Conservation (phyloP, 2,329 filamentous ascomycete species). For the Cladosporium sp. region DNA sequence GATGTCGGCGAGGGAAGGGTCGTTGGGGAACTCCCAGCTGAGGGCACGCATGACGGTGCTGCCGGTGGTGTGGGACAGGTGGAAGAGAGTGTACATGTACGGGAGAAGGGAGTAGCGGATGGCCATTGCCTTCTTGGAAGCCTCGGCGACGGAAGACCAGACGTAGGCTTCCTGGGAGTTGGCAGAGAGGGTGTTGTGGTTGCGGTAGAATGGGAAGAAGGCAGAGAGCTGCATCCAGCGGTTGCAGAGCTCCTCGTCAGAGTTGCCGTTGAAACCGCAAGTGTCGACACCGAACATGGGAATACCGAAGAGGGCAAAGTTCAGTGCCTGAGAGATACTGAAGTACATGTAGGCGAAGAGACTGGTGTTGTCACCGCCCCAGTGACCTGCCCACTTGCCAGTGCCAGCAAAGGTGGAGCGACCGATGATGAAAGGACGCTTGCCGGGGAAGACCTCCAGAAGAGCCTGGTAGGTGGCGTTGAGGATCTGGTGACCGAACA, state of each 20-base stretch:
- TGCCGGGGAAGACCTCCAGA: slow-evolving; percentile 57
- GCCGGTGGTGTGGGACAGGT: slow-evolving; percentile 61
- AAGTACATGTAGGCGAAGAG: slow-evolving; percentile 71
- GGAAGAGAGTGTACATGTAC: slow-evolving; percentile 72
- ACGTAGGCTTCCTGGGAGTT: slow-evolving; percentile 66
- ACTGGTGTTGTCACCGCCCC: slow-evolving; percentile 70
- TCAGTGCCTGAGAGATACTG: slow-evolving; percentile 72
- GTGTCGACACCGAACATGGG: slow-evolving; percentile 72
- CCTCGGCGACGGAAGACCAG: slow-evolving; percentile 63
- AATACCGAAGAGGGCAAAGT: slow-evolving; percentile 69
- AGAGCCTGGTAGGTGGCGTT: slow-evolving; percentile 74
- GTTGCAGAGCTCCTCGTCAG: slow-evolving; percentile 65
- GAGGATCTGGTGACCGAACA: slow-evolving; percentile 71
- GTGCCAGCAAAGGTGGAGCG: slow-evolving; percentile 76
- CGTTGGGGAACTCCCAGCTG: slow-evolving; percentile 69
- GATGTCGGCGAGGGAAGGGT: slow-evolving; percentile 61
- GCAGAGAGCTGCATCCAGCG: slow-evolving; percentile 63
- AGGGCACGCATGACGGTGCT: slow-evolving; percentile 69
- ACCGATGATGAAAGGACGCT: slow-evolving; percentile 79
- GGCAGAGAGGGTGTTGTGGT: slow-evolving; percentile 64
- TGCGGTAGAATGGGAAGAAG: slow-evolving; percentile 76
- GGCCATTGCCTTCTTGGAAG: slow-evolving; percentile 62
- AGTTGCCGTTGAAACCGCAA: slow-evolving; percentile 67
- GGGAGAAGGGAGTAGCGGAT: slow-evolving; percentile 69
- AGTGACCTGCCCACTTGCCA: slow-evolving; percentile 74